phyloP scores from a whole-genome alignment of 2,329 filamentous ascomycete species.

The Uncinocarpus reesii region DNA sequence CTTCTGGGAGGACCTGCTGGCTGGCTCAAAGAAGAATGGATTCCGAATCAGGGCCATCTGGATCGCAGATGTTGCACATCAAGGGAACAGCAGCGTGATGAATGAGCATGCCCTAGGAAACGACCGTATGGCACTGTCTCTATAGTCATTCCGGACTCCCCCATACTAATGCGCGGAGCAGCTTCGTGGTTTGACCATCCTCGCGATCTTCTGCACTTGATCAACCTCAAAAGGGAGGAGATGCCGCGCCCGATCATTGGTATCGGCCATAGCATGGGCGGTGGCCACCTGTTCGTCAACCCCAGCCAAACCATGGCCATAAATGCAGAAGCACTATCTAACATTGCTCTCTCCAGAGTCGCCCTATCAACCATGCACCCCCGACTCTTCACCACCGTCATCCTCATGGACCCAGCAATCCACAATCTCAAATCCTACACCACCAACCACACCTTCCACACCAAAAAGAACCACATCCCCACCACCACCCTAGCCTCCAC shows the following conservation, averaged over 20 bases:
- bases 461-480: slow-evolving; percentile 23
- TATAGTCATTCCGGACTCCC: no score
- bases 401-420: slow-evolving; percentile 80
- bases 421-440: slow-evolving; percentile 33
- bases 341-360: slow-evolving; percentile 29
- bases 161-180: slow-evolving; percentile 29
- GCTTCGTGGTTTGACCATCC: slow-evolving; percentile 78
- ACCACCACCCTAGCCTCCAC: slow-evolving; percentile 49
- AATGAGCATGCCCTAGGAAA: slow-evolving; percentile 71
- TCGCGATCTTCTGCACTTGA: slow-evolving; percentile 71
- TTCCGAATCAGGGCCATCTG: slow-evolving; percentile 72
- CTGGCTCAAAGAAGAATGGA: slow-evolving; percentile 46
- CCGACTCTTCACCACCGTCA: slow-evolving; percentile 61
- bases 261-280: slow-evolving; percentile 84
- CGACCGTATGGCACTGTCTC: slow-evolving; percentile 64
- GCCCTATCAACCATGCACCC: slow-evolving; percentile 69
- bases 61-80: slow-evolving; percentile 81
- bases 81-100: slow-evolving; percentile 66
- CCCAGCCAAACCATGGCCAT: not conserved
- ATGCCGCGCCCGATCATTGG: slow-evolving; percentile 77
- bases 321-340: not conserved
- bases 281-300: slow-evolving; percentile 48
- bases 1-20: slow-evolving; percentile 72
- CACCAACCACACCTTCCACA: slow-evolving; percentile 35
- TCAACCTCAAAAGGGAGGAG: slow-evolving; percentile 68